phyloP scores from a whole-genome alignment of 257 asterid species.

The Lithospermum erythrorhizon region DNA sequence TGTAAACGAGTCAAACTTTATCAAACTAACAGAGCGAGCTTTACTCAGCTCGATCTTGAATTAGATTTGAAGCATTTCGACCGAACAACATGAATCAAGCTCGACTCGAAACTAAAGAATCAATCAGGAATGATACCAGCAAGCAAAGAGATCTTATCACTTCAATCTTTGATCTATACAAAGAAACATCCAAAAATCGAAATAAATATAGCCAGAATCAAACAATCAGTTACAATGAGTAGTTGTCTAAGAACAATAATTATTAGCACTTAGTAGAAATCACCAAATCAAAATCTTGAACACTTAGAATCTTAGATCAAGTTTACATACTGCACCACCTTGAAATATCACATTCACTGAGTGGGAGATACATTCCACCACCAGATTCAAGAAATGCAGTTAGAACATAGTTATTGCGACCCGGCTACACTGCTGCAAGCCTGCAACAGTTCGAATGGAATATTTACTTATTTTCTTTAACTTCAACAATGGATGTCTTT shows the following conservation, averaged over 20 bases:
- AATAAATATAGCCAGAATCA: constrained; percentile 3
- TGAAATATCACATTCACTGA: neutral
- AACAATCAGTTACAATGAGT: constrained; percentile 1
- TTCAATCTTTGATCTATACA: neutral
- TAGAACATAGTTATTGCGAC: constrained; percentile 17
- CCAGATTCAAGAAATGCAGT: constrained; percentile 5
- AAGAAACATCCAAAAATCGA: too few species aligned
- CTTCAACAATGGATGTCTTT: too few species aligned
- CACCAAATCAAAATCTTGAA: constrained; percentile 9
- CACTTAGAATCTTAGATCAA: too few species aligned
- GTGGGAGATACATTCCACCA: neutral
- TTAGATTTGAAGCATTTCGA: too few species aligned
- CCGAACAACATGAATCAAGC: too few species aligned
- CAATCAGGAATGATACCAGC: too few species aligned
- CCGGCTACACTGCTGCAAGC: constrained; percentile 13
- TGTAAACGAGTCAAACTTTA: too few species aligned
- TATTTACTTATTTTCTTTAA: too few species aligned
- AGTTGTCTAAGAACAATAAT: constrained; percentile 11
- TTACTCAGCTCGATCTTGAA: too few species aligned
- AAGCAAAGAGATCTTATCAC: neutral
- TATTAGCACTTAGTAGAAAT: constrained; percentile 16
- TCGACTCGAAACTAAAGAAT: too few species aligned
- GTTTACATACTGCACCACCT: neutral
- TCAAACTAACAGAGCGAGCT: too few species aligned
- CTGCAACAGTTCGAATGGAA: constrained; percentile 2